phyloP scores from a whole-genome alignment of 2,329 filamentous ascomycete species.

The Nigrograna mackinnonii region DNA sequence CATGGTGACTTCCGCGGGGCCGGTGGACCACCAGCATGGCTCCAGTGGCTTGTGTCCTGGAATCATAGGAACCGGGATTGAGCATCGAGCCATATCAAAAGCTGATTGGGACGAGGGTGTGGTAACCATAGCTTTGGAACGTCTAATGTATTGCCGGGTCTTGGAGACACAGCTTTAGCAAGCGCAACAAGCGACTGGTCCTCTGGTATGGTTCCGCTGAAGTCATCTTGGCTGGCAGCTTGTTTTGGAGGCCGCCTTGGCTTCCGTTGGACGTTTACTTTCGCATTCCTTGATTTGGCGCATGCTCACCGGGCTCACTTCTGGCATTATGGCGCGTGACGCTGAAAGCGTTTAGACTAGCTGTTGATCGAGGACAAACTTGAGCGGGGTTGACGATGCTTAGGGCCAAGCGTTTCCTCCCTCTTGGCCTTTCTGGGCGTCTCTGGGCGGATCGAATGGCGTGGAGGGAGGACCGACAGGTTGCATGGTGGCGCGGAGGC shows the following conservation, averaged over 20 bases:
- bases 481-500: slow-evolving; percentile 37
- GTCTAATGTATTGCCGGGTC: slow-evolving; percentile 11
- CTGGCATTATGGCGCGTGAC: slow-evolving; percentile 16
- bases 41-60: slow-evolving; percentile 14
- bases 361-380: slow-evolving; percentile 8
- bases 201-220: not conserved
- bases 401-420: slow-evolving; percentile 4
- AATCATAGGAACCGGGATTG: slow-evolving; percentile 9
- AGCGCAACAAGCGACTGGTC: not conserved
- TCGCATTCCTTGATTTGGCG: not conserved
- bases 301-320: slow-evolving; percentile 1
- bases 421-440: slow-evolving; percentile 7
- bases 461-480: slow-evolving; percentile 13
- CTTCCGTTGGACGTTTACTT: not conserved
- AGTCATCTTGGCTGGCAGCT: not conserved
- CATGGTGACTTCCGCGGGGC: too few species aligned
- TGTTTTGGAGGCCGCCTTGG: not conserved
- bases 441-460: slow-evolving; percentile 22
- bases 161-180: slow-evolving; percentile 5
- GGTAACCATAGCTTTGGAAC: slow-evolving; percentile 19
- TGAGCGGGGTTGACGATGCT: slow-evolving; percentile 22
- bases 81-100: slow-evolving; percentile 4
- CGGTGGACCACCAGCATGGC: too few species aligned
- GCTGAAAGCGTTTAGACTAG: slow-evolving; percentile 3
- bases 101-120: slow-evolving; percentile 12